Evolutionary conservation across 2,329 filamentous ascomycete genomes (phyloP).

Genomic region (Exophiala alcalophila): DNA sequence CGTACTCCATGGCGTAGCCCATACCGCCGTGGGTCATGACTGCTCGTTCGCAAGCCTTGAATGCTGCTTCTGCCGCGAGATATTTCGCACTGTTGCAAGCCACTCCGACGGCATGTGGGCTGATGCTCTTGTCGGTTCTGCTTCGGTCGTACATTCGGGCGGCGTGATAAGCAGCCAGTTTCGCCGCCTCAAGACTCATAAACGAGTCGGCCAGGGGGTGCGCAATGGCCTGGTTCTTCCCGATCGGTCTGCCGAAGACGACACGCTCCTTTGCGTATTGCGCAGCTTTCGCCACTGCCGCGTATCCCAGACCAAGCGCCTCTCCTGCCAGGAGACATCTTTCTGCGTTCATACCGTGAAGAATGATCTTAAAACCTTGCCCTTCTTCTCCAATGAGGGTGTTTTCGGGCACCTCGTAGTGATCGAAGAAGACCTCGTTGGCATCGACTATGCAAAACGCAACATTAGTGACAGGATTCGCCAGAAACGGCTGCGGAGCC

Average conservation of each 20-base stretch:
- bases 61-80: slow-evolving; percentile 56
- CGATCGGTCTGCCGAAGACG: slow-evolving; percentile 64
- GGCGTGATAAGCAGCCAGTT: slow-evolving; percentile 64
- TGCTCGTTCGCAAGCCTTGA: slow-evolving; percentile 58
- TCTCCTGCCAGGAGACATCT: slow-evolving; percentile 73
- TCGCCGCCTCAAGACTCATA: slow-evolving; percentile 64
- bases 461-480: too few relatives aligned
- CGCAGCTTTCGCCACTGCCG: slow-evolving; percentile 60
- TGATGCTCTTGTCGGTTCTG: slow-evolving; percentile 44
- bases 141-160: slow-evolving; percentile 60
- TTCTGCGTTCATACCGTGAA: slow-evolving; percentile 79
- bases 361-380: slow-evolving; percentile 73
- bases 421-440: slow-evolving; percentile 85
- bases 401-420: slow-evolving; percentile 64
- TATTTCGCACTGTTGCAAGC: slow-evolving; percentile 71
- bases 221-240: slow-evolving; percentile 63
- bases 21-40: slow-evolving; percentile 60
- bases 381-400: slow-evolving; percentile 69
- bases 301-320: slow-evolving; percentile 76
- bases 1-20: slow-evolving; percentile 63
- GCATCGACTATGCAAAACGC: too few relatives aligned
- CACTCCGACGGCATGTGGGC: slow-evolving; percentile 58
- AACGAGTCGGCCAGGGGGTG: slow-evolving; percentile 65
- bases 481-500: too few relatives aligned
- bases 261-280: slow-evolving; percentile 65